These are phyloP conservation scores for Fraxinus pennsylvanica DNA, from an alignment of 257 asterid genomes.

Conservation along the genomic window DNA sequence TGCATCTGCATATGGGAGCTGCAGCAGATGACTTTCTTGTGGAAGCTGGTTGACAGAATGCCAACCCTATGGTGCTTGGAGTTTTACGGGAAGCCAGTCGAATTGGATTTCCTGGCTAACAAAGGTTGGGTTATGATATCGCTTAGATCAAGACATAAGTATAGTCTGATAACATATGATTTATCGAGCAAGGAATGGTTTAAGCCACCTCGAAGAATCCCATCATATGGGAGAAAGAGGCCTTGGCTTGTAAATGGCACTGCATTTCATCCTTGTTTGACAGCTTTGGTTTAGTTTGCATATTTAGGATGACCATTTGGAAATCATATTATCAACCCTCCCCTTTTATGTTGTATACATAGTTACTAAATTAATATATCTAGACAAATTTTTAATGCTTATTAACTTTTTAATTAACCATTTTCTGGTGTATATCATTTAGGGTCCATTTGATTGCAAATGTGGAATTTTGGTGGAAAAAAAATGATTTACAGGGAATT, in stretches of 20 bases:
- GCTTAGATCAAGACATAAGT: constrained; percentile 76
- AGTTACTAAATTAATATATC: no score
- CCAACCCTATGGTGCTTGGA: constrained; percentile 99
- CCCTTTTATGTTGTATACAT: no score
- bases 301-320: no score
- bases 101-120: constrained; percentile 59
- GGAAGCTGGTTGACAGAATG: constrained; percentile 99
- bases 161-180: constrained; percentile 70
- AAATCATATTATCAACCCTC: no score
- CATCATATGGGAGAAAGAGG: constrained; percentile 72
- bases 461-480: no score
- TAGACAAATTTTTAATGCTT: no score
- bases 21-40: constrained; percentile 89
- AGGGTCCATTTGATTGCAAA: no score
- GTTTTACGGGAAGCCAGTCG: constrained; percentile 92
- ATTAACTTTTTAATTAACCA: no score
- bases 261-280: constrained; percentile 80
- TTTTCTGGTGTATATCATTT: no score
- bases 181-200: constrained; percentile 72
- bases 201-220: constrained; percentile 77
- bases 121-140: constrained; percentile 61
- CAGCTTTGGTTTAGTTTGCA: constrained; percentile 60
- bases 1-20: constrained; percentile 97
- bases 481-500: no score
- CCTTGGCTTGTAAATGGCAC: constrained; percentile 86